These are phyloP conservation scores for Aspergillus pseudoterreus DNA, from an alignment of 2,329 filamentous ascomycete genomes.

Conservation along the genomic window DNA sequence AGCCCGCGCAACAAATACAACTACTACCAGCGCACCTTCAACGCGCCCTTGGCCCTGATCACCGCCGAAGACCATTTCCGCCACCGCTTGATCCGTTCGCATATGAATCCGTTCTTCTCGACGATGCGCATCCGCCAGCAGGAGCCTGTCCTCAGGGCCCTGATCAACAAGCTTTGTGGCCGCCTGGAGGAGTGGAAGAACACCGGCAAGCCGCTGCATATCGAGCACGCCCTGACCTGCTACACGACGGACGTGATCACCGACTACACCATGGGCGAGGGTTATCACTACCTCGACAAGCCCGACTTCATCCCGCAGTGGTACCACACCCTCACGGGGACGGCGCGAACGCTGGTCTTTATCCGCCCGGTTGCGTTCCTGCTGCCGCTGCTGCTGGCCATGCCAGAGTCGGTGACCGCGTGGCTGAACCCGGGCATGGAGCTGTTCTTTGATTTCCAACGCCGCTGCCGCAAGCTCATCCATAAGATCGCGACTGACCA, in stretches of 20 bases:
- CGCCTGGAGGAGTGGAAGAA: conserved; percentile 19
- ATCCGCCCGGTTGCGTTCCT: conserved; percentile 21
- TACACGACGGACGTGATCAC: conserved; percentile 47
- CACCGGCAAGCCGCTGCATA: conserved; percentile 15
- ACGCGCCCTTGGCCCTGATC: conserved; percentile 29
- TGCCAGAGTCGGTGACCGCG: conserved; percentile 17
- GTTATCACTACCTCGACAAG: conserved; percentile 29
- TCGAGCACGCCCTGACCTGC: conserved; percentile 35
- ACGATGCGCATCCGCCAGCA: conserved; percentile 22
- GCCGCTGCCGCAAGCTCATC: conserved; percentile 13
- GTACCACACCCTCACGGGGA: conserved; percentile 22
- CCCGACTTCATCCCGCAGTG: conserved; percentile 29
- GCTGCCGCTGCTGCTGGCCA: conserved; percentile 15
- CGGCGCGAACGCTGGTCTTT: conserved; percentile 18
- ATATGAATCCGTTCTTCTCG: conserved; percentile 37
- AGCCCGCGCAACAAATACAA: conserved; percentile 28
- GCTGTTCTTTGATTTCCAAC: conserved; percentile 16
- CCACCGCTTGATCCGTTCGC: conserved; percentile 29
- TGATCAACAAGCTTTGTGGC: conserved; percentile 22
- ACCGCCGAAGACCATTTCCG: conserved; percentile 26
- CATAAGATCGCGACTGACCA: conserved; percentile 8
- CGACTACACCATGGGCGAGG: conserved; percentile 36
- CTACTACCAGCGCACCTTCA: conserved; percentile 26
- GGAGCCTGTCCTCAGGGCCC: conserved; percentile 19
- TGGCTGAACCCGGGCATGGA: conserved; percentile 21